Evolutionary conservation across 2,329 filamentous ascomycete species (phyloP).

Genomic region (Diaporthe vexans): DNA sequence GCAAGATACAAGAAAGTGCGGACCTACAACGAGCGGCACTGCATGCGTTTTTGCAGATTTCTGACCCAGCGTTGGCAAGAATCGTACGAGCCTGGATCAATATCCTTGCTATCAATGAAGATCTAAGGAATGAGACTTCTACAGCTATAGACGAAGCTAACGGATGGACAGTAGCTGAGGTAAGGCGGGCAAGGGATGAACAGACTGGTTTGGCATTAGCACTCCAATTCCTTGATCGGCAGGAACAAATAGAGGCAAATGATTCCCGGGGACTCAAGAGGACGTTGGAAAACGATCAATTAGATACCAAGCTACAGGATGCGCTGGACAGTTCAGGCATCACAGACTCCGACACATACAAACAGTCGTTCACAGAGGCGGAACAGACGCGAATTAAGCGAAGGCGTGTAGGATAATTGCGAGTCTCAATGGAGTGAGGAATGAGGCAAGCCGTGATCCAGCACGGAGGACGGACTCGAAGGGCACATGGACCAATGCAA

Average conservation of each 20-base stretch:
- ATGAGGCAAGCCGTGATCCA: neutral
- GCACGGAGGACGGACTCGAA: neutral
- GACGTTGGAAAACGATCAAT: neutral
- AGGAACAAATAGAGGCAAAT: conserved; percentile 8
- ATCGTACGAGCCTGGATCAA: conserved; percentile 3
- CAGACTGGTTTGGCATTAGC: neutral
- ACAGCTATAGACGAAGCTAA: neutral
- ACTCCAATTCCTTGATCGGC: neutral
- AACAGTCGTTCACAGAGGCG: neutral
- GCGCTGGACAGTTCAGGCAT: neutral
- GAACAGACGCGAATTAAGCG: neutral
- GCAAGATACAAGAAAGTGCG: neutral
- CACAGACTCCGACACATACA: neutral
- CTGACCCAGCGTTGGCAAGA: neutral
- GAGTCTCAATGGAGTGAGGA: neutral
- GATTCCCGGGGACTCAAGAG: neutral
- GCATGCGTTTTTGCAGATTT: neutral
- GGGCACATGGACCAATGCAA: too few species aligned
- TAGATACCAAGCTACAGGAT: neutral
- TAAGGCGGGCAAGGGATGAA: neutral
- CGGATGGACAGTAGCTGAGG: neutral
- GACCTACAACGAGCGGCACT: neutral
- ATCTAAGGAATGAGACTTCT: neutral
- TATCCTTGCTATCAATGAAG: neutral
- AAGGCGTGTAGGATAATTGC: neutral